Evolutionary conservation across 805 yeast species (phyloP).

Genomic region (Tetrapisispora fleetii): DNA sequence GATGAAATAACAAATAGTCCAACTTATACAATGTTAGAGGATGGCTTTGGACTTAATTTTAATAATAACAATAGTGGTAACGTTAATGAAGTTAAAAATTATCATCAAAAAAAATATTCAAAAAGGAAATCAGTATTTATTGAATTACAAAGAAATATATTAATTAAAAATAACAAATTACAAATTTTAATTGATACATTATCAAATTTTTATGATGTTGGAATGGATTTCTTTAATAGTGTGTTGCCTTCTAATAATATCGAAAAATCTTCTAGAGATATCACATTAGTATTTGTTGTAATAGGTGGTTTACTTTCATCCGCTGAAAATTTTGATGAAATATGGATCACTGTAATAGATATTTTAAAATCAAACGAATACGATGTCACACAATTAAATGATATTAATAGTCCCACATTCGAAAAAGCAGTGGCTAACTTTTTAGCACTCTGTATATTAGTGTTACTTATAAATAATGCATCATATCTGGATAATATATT

Average conservation of each 20-base stretch:
- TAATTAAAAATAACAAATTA: slow-evolving; percentile 1
- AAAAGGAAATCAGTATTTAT: neutral
- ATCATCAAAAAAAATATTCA: neutral
- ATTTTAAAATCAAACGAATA: neutral
- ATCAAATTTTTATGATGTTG: slow-evolving; percentile 1
- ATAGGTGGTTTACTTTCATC: neutral
- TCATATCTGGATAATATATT: neutral
- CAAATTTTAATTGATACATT: slow-evolving; percentile 1
- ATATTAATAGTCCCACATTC: neutral
- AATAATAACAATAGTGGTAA: neutral
- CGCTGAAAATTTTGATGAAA: neutral
- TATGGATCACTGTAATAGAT: neutral
- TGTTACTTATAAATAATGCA: neutral
- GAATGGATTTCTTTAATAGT: neutral
- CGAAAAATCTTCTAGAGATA: neutral
- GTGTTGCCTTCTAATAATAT: neutral
- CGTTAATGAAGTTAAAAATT: neutral
- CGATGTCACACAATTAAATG: neutral
- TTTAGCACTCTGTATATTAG: neutral
- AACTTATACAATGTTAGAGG: neutral
- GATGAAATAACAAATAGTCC: neutral
- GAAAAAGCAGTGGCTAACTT: neutral
- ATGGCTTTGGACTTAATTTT: neutral
- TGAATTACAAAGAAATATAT: neutral
- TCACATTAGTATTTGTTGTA: neutral